Evolutionary conservation across 768 basidiomycete species (phyloP).

Genomic region (Clitopilus passeckerianus): DNA sequence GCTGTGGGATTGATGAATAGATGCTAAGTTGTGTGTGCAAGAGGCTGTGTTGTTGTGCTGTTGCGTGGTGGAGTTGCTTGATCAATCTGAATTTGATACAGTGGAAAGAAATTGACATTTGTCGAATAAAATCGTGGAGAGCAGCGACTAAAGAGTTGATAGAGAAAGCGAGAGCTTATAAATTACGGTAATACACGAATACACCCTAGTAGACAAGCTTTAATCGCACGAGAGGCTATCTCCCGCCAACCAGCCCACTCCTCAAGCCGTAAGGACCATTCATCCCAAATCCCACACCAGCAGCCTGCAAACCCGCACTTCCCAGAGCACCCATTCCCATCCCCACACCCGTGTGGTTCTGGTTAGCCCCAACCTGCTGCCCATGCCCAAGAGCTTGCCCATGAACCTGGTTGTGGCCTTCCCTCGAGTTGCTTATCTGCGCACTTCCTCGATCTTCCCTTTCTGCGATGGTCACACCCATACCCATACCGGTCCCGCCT

Average conservation of each 20-base stretch:
- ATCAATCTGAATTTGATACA: no score
- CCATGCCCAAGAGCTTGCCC: neutral
- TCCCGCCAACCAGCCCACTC: neutral
- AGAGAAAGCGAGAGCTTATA: no score
- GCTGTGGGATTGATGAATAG: no score
- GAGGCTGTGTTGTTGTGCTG: no score
- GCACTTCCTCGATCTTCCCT: constrained; percentile 57
- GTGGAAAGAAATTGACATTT: no score
- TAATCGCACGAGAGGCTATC: neutral
- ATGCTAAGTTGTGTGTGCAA: no score
- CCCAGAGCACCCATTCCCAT: neutral
- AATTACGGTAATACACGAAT: no score
- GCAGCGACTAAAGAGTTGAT: no score
- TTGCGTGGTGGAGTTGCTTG: no score
- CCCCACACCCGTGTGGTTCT: neutral
- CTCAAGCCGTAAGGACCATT: neutral
- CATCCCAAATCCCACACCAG: neutral
- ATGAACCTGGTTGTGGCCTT: neutral
- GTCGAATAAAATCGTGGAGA: no score
- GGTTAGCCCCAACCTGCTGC: neutral
- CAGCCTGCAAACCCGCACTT: neutral
- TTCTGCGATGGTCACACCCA: constrained; percentile 75
- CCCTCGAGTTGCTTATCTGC: neutral
- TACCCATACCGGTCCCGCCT: constrained; percentile 55
- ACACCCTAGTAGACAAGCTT: no score